Evolutionary conservation across 2,329 filamentous ascomycete species (phyloP), one percentile per base, ranked within the genome.

Genomic region (Intubia oerlemansii): DNA sequence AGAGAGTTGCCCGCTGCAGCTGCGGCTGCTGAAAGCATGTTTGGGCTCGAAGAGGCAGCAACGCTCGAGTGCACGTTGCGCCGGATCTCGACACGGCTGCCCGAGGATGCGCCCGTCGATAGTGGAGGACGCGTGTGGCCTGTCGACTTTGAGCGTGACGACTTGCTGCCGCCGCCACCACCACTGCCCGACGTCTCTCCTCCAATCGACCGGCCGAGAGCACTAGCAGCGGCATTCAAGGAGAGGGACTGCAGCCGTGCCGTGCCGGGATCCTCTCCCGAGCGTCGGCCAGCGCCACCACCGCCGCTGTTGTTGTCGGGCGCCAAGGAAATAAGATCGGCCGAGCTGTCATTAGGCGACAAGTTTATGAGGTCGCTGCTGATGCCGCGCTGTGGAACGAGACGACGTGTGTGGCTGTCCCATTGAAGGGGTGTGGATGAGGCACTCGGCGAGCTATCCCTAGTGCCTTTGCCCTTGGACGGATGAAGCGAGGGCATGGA

Each of bases 201-300:
- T n/a, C n/a, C n/a, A n/a, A n/a, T n/a, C 5, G 37, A 33, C 10
- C 36, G 32, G 15, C 34, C 29, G 5, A 67, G 38, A 6, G 63
- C 63, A 38, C 59, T 67, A 5, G 62, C 64, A 11, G 63, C 63
- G 24, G 63, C 63, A 28, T 57, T 64, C 10, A 67, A 42, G 6
- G 63, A 66, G 3, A 66, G 47, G 2, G 56, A 44, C 3, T 62
- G 59, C 4, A 30, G 26, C 11, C 24, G 24, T 1, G 27, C 14
- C 7, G 31, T 25, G 6, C 26, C 38, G n/a, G n/a, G n/a, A 25
- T 47, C 51, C 13, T 62, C 58, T 10, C 52, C 51, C 4, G 52
- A 53, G 25, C 48, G 49, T 21, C 54, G 47, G 14, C 38, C 26
- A 8, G n/a, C n/a, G n/a, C n/a, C n/a, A n/a, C n/a, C n/a, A n/a